phyloP scores from a whole-genome alignment of 805 yeast species.

The Pichia gijzeniarum region DNA sequence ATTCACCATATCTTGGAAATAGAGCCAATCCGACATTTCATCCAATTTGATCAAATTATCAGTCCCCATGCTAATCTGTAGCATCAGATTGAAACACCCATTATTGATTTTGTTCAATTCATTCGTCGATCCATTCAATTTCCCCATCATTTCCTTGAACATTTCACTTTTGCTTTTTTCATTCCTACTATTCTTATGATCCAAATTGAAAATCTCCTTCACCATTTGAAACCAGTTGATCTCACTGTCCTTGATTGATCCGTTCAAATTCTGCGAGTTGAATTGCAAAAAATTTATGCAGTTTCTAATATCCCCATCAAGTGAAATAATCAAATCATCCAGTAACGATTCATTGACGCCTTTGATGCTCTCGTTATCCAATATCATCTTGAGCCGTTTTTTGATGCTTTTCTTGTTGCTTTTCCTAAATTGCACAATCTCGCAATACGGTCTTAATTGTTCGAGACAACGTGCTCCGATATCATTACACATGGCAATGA shows the following conservation, averaged over 20 bases:
- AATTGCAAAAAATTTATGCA: constrained; percentile 83
- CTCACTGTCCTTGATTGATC: constrained; percentile 47
- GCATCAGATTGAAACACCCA: constrained; percentile 64
- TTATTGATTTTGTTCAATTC: constrained; percentile 56
- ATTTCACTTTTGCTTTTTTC: constrained; percentile 38
- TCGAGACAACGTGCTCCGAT: constrained; percentile 71
- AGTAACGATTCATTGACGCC: constrained; percentile 43
- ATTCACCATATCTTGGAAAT: constrained; percentile 57
- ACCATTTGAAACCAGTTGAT: constrained; percentile 63
- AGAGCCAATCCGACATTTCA: constrained; percentile 67
- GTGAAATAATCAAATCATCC: constrained; percentile 57
- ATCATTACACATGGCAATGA: constrained; percentile 89
- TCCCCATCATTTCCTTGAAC: constrained; percentile 24
- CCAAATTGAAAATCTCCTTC: constrained; percentile 46
- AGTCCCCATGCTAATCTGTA: constrained; percentile 44
- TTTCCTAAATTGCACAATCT: constrained; percentile 58
- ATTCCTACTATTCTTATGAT: constrained; percentile 35
- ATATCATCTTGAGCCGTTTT: constrained; percentile 45
- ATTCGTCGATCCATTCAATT: constrained; percentile 40
- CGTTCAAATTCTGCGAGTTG: constrained; percentile 18
- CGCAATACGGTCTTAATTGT: constrained; percentile 65
- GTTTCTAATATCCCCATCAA: constrained; percentile 81
- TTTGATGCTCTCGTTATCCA: constrained; percentile 46
- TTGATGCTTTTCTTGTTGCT: constrained; percentile 44
- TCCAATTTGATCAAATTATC: constrained; percentile 48